Evolutionary conservation across 2,329 filamentous ascomycete genomes (phyloP), one percentile per base, ranked within the genome.

Genomic region (Lasiodiplodia citricola): DNA sequence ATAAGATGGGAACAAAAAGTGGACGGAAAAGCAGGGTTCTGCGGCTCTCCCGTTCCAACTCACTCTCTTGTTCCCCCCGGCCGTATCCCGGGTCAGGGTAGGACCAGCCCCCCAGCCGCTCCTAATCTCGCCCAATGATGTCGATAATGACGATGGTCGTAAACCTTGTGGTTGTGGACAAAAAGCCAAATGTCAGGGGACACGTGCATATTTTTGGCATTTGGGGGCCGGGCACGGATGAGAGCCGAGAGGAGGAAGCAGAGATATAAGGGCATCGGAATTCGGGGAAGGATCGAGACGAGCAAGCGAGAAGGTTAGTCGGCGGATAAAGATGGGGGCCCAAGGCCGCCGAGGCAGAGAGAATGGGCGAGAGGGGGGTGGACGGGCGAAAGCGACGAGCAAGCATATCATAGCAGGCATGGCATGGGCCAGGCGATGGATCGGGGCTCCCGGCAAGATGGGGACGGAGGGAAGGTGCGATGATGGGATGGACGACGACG

Each of bases 311-410:
- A 23, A 37, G 55, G 58, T 23, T 62, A 51, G 57, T 11, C 41
- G 58, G 58, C 41, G 44, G 58, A 37, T 35, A 51, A 35, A 52
- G 58, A 62, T 62, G 38, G 57, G 57, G 57, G 57, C 57, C 38
- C 38, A 21, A 41, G 21, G 56, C 35, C 35, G 31, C 18, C 23
- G 55, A 37, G 18, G 14, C 31, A 37, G 35, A 35, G 31, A 35
- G 31, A 35, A 35, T 35, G 31, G 16, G 41, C 13, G 16, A 44
- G 18, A 14, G 14, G 6, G 16, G 41, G 41, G 13, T 18, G 41
- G 16, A 16, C 41, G 41, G 44, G 44, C 44, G 44, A 47, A 21
- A 21, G 44, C 44, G 41, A 28, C 10, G 25, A 25, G 58, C 57
- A 50, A 50, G 41, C 58, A 63, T 11, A 18, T 6, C 35, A 23